Conservation (phyloP, 2,329 filamentous ascomycete genomes). For the Colletotrichum falcatum region DNA sequence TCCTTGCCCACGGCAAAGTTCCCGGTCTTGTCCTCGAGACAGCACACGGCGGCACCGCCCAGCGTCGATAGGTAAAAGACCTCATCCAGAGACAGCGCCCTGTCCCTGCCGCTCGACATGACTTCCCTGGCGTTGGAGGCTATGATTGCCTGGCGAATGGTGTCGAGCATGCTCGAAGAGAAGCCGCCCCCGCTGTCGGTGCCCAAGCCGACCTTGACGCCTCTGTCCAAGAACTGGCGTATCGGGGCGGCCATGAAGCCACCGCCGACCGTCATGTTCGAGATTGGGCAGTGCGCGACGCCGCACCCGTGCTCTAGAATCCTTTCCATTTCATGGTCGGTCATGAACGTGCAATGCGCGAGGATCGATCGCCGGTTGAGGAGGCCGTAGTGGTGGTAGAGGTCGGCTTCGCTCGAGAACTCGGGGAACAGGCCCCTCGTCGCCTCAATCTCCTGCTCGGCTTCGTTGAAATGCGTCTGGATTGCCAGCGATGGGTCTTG, state of each 20-base stretch:
- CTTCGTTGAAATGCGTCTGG: slow-evolving; percentile 77
- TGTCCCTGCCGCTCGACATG: slow-evolving; percentile 54
- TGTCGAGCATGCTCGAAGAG: slow-evolving; percentile 69
- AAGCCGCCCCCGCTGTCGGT: slow-evolving; percentile 75
- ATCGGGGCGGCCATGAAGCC: slow-evolving; percentile 73
- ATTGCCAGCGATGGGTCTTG: slow-evolving; percentile 64
- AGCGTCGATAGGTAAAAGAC: slow-evolving; percentile 71
- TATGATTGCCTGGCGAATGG: slow-evolving; percentile 69
- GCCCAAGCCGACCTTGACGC: slow-evolving; percentile 74
- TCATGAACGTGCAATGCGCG: slow-evolving; percentile 75
- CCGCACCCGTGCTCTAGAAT: slow-evolving; percentile 64
- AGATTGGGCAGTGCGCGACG: slow-evolving; percentile 72
- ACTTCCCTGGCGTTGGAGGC: slow-evolving; percentile 62
- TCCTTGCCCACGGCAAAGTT: slow-evolving; percentile 70
- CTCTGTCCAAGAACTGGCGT: slow-evolving; percentile 65
- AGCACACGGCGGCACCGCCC: slow-evolving; percentile 70
- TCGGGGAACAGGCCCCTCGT: slow-evolving; percentile 68
- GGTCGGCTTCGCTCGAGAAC: slow-evolving; percentile 67
- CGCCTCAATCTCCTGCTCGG: slow-evolving; percentile 67
- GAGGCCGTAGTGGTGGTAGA: slow-evolving; percentile 68
- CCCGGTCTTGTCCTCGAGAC: slow-evolving; percentile 65
- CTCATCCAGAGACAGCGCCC: slow-evolving; percentile 62
- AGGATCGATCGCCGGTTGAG: slow-evolving; percentile 69
- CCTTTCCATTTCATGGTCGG: slow-evolving; percentile 64
- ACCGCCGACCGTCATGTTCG: slow-evolving; percentile 72